Base-by-base conservation (phyloP, 495 filamentous ascomycete genomes). In the Hyaloscypha finlandica region DNA sequence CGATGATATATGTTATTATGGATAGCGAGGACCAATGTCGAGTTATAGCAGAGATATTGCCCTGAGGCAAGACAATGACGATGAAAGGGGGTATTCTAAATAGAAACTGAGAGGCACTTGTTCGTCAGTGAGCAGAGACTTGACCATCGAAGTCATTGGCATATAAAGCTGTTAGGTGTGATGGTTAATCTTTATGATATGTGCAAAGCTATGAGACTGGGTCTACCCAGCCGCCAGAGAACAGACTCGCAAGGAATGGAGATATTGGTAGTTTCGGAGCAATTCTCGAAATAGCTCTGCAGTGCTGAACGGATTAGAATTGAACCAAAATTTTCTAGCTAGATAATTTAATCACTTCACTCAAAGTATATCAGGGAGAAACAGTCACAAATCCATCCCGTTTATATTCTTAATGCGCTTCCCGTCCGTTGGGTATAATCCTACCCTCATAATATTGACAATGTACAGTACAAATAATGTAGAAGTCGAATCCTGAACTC, bases 391-490 rank as follows among this genome's bases (percentile, higher is more conserved):
- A 48, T 19, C 42, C 42, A 48, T 48, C 42, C 42, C 42, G 9
- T 48, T 48, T 48, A 48, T 48, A 48, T 48, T 48, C 6, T 37
- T 48, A 12, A 14, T 48, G 16, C 9, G 42, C 16, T 63, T 39
- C 60, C 59, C n/a, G 42, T 19, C 42, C 4, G 42, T 48, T 48
- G 42, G 42, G 42, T 48, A 48, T 48, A 16, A 48, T 62, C 62
- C 59, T 63, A 56, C 59, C 59, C 54, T 69, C 66, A 51, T 64
- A 72, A 64, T 67, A 61, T 61, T 66, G 62, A 54, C 64, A 73
- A 59, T 70, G 62, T 69, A 59, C 65, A 63, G 62, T 69, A 59
- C 65, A 66, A n/a, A 37, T 62, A 68, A 32, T 12, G 16, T 37
- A 25, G 45, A 63, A 59, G 30, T 31, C 48, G 55, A 66, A 61